phyloP scores from a whole-genome alignment of 306 rosid species.

The Trifolium dubium region DNA sequence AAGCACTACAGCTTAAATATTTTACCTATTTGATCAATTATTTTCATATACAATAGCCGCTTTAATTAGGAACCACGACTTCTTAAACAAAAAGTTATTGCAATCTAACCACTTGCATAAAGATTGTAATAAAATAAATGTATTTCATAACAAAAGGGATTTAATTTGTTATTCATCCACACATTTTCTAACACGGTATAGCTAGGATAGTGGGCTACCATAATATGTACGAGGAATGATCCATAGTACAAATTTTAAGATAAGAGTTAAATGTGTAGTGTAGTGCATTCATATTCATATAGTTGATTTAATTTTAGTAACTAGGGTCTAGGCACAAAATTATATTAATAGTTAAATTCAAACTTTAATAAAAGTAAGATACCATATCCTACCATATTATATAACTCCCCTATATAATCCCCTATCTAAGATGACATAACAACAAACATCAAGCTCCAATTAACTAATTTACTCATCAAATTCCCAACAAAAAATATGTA shows the following conservation, averaged over 20 bases:
- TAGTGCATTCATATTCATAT: neutral
- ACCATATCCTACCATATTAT: slow-evolving; percentile 7
- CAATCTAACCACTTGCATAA: slow-evolving; percentile 46
- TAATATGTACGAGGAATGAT: neutral
- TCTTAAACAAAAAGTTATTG: slow-evolving; percentile 27
- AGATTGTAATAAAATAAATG: slow-evolving; percentile 12
- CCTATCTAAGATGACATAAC: slow-evolving; percentile 4
- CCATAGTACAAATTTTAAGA: neutral
- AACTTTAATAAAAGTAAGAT: slow-evolving; percentile 8
- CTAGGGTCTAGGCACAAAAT: neutral
- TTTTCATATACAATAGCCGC: slow-evolving; percentile 11
- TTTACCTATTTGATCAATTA: slow-evolving; percentile 27
- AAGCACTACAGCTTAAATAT: slow-evolving; percentile 21
- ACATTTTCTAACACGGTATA: neutral
- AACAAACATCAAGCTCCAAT: slow-evolving; percentile 14
- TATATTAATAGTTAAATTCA: slow-evolving; percentile 8
- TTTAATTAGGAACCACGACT: slow-evolving; percentile 33
- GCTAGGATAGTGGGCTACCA: neutral
- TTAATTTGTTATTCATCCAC: neutral
- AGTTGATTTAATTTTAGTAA: too few species aligned
- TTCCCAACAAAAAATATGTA: slow-evolving; percentile 35
- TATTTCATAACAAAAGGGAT: slow-evolving; percentile 9
- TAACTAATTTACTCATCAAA: neutral
- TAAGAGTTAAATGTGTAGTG: neutral
- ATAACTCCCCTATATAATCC: slow-evolving; percentile 28